Base-by-base conservation (phyloP, 1,139 yeast genomes). In the Waltiozyma sp. region DNA sequence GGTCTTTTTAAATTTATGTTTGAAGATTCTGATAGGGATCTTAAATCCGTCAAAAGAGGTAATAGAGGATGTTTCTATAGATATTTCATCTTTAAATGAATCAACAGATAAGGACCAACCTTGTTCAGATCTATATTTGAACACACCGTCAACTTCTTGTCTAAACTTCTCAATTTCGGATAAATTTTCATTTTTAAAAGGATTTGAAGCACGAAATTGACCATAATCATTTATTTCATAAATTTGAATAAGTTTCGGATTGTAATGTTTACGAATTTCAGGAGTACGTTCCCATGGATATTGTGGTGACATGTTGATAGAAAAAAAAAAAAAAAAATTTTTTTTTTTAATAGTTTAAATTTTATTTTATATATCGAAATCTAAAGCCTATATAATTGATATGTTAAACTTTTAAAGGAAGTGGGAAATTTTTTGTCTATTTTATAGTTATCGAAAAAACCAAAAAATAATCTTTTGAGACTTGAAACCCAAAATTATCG, bases 41-140 rank as follows among this genome's bases (percentile, higher is more conserved):
- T 38, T 42, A 3, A 31, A 40, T 8, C 58, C 59, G 45, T 58
- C 63, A 37, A 55, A 51, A 16, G 40, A 37, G 49, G 60, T 7
- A 66, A 67, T 3, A 44, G 50, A 5, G 65, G 65, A 9, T 65
- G 59, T 14, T 68, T 28, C 28, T 67, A 1, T 64, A 59, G 43
- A 63, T 54, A 45, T 19, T 11, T 28, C 26, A 33, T 42, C 35
- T 21, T 40, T 37, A 15, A 44, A 38, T 2, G 34, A n/a, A 4
- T 38, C 43, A 26, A 34, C 26, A 21, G 41, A 39, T n/a, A 28
- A 11, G 14, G 15, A 19, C 21, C 19, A 21, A 28, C 13, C 18
- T 11, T 19, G 10, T 4, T 6, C 5, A 18, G n/a, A n/a, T 9
- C 16, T 35, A 15, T 13, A 35, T 18, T 35, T 16, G n/a, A 18